phyloP scores from a whole-genome alignment of 31 red algal genomes.

The Asparagopsis taxiformis region DNA sequence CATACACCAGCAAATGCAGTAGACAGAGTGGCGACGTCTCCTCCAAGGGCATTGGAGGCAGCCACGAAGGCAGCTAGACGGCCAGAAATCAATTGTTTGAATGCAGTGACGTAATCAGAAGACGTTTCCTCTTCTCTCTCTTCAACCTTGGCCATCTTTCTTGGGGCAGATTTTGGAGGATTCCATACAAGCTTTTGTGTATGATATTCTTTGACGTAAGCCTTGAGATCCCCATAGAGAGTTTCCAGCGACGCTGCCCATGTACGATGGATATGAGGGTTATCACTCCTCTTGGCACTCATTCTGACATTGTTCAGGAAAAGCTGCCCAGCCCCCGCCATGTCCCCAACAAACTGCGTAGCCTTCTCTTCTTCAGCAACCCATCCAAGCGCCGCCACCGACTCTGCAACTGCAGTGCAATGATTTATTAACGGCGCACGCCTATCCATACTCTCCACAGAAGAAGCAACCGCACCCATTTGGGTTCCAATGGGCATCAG shows the following conservation, averaged over 20 bases:
- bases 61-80: conserved; percentile 57
- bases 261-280: conserved; percentile 46
- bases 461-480: conserved; percentile 60
- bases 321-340: conserved; percentile 70
- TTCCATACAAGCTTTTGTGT: conserved; percentile 79
- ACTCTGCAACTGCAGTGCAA: conserved; percentile 68
- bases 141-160: conserved; percentile 2
- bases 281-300: conserved; percentile 58
- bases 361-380: conserved; percentile 79
- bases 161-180: conserved; percentile 21
- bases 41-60: conserved; percentile 64
- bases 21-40: conserved; percentile 65
- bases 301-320: conserved; percentile 76
- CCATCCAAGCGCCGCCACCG: conserved; percentile 75
- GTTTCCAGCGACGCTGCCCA: conserved; percentile 53
- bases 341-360: conserved; percentile 56
- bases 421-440: conserved; percentile 57
- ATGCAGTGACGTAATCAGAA: conserved; percentile 52
- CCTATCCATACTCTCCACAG: conserved; percentile 40
- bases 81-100: conserved; percentile 51
- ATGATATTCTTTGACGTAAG: conserved; percentile 89
- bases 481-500: conserved; percentile 52
- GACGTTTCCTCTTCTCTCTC: conserved; percentile 37
- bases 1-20: conserved; percentile 52
- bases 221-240: conserved; percentile 68